Percentiles rank a stretch among this genome's conserved stretches.
phyloP scores from a whole-genome alignment of 768 basidiomycete species.

The Mycena belliarum region DNA sequence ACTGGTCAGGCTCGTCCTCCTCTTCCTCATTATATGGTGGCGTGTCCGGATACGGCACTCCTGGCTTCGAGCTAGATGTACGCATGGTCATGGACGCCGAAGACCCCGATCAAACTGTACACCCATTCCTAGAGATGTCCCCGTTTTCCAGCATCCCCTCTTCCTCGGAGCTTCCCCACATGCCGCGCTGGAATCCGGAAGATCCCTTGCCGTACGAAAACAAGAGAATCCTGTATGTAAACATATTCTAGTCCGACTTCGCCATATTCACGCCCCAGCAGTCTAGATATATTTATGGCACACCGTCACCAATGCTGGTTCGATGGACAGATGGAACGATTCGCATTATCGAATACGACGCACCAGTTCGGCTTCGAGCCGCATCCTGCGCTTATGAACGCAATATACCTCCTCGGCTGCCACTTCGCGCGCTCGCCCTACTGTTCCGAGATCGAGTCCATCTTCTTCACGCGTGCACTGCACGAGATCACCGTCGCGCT shows the following conservation, averaged over 20 bases:
- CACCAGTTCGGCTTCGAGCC: constrained; percentile 34
- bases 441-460: constrained; percentile 44
- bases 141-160: constrained; percentile 19
- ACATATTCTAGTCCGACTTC: neutral
- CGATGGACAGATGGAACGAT: constrained; percentile 48
- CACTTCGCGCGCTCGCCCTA: constrained; percentile 49
- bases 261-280: constrained; percentile 24
- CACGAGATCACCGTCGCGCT: constrained; percentile 55
- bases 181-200: constrained; percentile 29
- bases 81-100: neutral
- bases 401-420: constrained; percentile 62
- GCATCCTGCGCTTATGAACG: constrained; percentile 61
- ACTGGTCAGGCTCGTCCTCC: constrained; percentile 19
- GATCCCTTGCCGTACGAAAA: constrained; percentile 33
- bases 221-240: constrained; percentile 40
- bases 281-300: constrained; percentile 54
- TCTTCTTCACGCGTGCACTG: constrained; percentile 50
- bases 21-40: constrained; percentile 16
- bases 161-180: constrained; percentile 22
- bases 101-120: constrained; percentile 13
- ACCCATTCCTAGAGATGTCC: constrained; percentile 22
- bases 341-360: constrained; percentile 37
- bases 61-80: constrained; percentile 6
- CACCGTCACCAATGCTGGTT: constrained; percentile 63
- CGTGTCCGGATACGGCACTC: constrained; percentile 19